A percentile compares a stretch with the other conserved stretches of the same genome.
These are phyloP conservation scores for Nymphaea colorata DNA, from an alignment of 164 flowering plant species.

Conservation along the genomic window DNA sequence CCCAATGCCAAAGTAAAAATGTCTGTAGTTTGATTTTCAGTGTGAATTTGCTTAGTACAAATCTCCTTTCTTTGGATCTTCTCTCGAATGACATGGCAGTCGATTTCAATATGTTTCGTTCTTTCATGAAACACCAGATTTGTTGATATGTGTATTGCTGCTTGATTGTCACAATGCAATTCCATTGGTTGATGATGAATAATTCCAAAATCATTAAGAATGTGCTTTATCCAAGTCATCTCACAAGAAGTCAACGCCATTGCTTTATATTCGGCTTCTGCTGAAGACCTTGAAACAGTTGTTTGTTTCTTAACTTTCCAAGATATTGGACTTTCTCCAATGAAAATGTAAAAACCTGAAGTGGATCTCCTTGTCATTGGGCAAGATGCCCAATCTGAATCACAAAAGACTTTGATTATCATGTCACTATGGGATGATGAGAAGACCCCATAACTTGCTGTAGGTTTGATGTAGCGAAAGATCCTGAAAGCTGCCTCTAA, in stretches of 20 bases:
- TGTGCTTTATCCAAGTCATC: not conserved
- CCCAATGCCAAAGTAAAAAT: too few relatives aligned
- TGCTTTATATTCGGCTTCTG: not conserved
- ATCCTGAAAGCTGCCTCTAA: not conserved
- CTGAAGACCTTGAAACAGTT: not conserved
- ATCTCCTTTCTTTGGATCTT: too few relatives aligned
- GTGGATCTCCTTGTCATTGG: not conserved
- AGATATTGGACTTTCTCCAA: slow-evolving; percentile 1
- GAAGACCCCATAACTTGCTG: not conserved
- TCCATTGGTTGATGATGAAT: not conserved
- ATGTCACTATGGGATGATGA: not conserved
- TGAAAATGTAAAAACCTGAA: not conserved
- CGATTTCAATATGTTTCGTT: not conserved
- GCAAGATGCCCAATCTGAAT: slow-evolving; percentile 1
- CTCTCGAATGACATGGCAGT: not conserved
- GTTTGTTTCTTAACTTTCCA: slow-evolving; percentile 1
- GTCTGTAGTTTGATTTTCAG: too few relatives aligned
- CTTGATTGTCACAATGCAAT: not conserved
- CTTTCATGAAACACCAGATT: not conserved
- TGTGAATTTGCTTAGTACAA: not conserved
- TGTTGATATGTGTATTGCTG: not conserved
- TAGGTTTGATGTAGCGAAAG: too few relatives aligned
- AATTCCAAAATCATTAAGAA: not conserved
- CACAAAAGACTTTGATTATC: not conserved
- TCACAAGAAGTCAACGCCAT: not conserved